Base-by-base conservation (phyloP, 1,284 basidiomycete genomes). In the Prillingera fragicola region DNA sequence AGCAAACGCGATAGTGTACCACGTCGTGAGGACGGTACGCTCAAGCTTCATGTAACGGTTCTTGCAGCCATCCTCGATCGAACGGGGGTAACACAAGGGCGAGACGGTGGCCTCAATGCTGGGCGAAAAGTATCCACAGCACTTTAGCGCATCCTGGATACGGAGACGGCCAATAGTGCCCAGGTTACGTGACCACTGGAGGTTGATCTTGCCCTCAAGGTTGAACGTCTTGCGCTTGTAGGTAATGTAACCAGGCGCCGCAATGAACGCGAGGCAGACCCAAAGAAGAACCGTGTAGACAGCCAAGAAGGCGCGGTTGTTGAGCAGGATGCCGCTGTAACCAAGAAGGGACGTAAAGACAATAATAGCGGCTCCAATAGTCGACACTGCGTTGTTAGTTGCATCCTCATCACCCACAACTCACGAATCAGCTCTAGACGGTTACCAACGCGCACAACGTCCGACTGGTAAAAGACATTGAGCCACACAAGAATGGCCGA, bases 291-390 rank as follows among this genome's bases (percentile, higher is more conserved):
- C 59, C 3, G 78, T 75, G 71, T 85, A 87, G 38, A 82, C 72
- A 6, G 83, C 82, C 48, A 87, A 76, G 59, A 85, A 78, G 9
- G 81, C 77, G 17, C 84, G 80, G 41, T 82, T 84, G 71, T 86
- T 84, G 50, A 87, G 76, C 44, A 86, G 69, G 10, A 80, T 77
- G 33, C 84, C 84, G 32, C 77, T 76, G 51, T 80, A 74, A 18
- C 85, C 85, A 38, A 84, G 67, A 36, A 85, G 68, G 15, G 81
- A 74, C 17, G 81, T 79, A 48, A 84, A 73, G 45, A 84, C 65
- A 44, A 81, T 73, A 52, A 84, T 70, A 5, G 76, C 72, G 18
- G 60, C 67, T 12, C 65, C 74, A 43, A 83, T 68, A 3, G 83
- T 85, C 46, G 82, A 77, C 45, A 85, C 77, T 75, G 57, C 6